Conservation (phyloP, 2,329 filamentous ascomycete species). For the Aspergillus fumigatiaffinis region DNA sequence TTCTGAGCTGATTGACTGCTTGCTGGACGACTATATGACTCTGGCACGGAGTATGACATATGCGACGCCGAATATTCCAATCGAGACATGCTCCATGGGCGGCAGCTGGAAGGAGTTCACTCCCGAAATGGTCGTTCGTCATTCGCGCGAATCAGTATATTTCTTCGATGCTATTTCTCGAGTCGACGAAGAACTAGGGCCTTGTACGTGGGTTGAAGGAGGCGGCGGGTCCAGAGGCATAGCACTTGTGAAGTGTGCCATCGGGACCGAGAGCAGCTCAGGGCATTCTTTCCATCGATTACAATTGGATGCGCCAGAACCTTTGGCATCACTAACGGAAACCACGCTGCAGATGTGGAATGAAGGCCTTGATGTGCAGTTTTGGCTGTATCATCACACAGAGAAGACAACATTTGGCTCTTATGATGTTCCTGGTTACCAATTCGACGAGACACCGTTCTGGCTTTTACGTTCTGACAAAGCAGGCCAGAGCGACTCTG, state of each 20-base stretch:
- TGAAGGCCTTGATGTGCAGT: slow-evolving; percentile 27
- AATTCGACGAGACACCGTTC: slow-evolving; percentile 34
- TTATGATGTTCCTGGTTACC: slow-evolving; percentile 39
- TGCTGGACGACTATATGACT: slow-evolving; percentile 24
- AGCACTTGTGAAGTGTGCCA: neutral
- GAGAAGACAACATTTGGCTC: slow-evolving; percentile 24
- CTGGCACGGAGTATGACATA: slow-evolving; percentile 29
- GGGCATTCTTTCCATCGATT: neutral
- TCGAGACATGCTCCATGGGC: slow-evolving; percentile 13
- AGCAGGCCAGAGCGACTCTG: neutral
- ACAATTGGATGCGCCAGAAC: neutral
- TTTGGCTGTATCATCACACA: slow-evolving; percentile 35
- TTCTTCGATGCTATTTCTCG: slow-evolving; percentile 45
- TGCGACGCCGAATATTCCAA: slow-evolving; percentile 26
- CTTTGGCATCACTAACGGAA: slow-evolving; percentile 18
- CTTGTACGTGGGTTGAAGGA: slow-evolving; percentile 40
- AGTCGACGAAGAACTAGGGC: slow-evolving; percentile 26
- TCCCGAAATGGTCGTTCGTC: slow-evolving; percentile 34
- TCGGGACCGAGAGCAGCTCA: neutral
- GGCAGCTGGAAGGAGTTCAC: slow-evolving; percentile 1
- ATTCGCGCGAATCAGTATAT: slow-evolving; percentile 45
- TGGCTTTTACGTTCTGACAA: neutral
- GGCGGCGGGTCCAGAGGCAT: slow-evolving; percentile 33
- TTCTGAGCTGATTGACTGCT: slow-evolving; percentile 38
- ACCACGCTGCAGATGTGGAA: slow-evolving; percentile 39